Conservation (phyloP, 208 protist species). For the Vickermania spadyakhi region DNA sequence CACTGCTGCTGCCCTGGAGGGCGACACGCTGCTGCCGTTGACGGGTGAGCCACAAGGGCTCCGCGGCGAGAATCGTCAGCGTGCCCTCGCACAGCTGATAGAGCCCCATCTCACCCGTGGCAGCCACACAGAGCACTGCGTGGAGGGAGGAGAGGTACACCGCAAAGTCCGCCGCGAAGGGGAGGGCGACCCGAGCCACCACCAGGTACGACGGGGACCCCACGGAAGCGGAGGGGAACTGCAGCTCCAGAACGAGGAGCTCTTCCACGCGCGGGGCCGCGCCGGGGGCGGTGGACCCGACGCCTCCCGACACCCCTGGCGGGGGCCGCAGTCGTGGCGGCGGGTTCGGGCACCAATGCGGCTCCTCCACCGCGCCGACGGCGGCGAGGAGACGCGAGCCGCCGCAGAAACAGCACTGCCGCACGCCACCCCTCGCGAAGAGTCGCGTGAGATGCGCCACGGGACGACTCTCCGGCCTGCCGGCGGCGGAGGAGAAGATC, state of each 20-base stretch:
- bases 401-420: slow-evolving; percentile 53
- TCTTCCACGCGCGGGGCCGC: slow-evolving; percentile 6
- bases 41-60: slow-evolving; percentile 8
- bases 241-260: slow-evolving; percentile 23
- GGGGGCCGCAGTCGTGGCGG: neutral
- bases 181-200: slow-evolving; percentile 48
- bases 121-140: slow-evolving; percentile 52
- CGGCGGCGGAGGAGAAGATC: neutral
- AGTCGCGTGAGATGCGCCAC: slow-evolving; percentile 8
- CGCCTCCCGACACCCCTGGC: neutral
- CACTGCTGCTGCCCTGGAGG: neutral
- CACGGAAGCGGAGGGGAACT: neutral
- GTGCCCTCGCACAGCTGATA: slow-evolving; percentile 40
- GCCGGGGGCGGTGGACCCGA: neutral
- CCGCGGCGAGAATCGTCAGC: slow-evolving; percentile 29
- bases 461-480: neutral
- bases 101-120: slow-evolving; percentile 38
- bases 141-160: slow-evolving; percentile 44
- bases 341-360: slow-evolving; percentile 9
- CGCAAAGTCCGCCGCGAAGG: slow-evolving; percentile 62
- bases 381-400: slow-evolving; percentile 44
- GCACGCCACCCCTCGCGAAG: slow-evolving; percentile 33
- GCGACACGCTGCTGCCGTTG: neutral
- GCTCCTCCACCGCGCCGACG: slow-evolving; percentile 40
- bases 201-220: slow-evolving; percentile 4